Evolutionary conservation across 1,284 basidiomycete genomes (phyloP).

Genomic region (Kwoniella shivajii): DNA sequence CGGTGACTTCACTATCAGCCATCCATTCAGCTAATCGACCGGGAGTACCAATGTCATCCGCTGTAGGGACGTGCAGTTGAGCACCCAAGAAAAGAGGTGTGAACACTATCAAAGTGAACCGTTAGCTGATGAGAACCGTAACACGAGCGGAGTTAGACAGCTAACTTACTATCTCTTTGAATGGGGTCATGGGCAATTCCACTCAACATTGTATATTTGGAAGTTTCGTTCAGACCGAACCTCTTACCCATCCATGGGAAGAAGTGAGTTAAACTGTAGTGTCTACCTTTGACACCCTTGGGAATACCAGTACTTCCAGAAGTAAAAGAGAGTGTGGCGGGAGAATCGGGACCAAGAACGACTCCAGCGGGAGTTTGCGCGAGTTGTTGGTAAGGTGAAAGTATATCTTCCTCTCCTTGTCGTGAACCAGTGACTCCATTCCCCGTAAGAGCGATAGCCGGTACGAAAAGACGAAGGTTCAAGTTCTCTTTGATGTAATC

Average conservation of each 20-base stretch:
- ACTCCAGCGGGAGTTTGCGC: constrained; percentile 65
- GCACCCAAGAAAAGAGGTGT: constrained; percentile 98
- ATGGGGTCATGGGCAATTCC: constrained; percentile 99
- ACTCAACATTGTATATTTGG: constrained; percentile 97
- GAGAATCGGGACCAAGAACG: constrained; percentile 86
- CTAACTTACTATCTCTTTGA: constrained; percentile 87
- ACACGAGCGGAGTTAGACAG: not conserved
- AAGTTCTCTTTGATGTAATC: constrained; percentile 81
- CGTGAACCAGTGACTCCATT: constrained; percentile 71
- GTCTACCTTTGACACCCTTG: constrained; percentile 93
- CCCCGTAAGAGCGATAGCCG: constrained; percentile 76
- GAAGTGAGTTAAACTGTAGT: constrained; percentile 97
- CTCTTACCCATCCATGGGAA: constrained; percentile 99
- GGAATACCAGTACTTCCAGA: constrained; percentile 98
- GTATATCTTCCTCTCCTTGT: constrained; percentile 44
- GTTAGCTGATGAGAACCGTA: not conserved
- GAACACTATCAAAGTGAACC: constrained; percentile 67
- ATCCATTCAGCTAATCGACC: constrained; percentile 98
- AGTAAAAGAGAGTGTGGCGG: constrained; percentile 95
- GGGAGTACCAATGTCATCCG: constrained; percentile 96
- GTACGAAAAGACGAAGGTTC: constrained; percentile 87
- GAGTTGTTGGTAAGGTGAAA: constrained; percentile 56
- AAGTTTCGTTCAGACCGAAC: constrained; percentile 74
- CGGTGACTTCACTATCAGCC: constrained; percentile 83
- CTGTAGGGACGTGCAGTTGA: constrained; percentile 91